A percentile compares a stretch with the other conserved stretches of the same genome.
Evolutionary conservation across 1,139 yeast species (phyloP).

Genomic region (Hemisphaericaspora xylofermentans): DNA sequence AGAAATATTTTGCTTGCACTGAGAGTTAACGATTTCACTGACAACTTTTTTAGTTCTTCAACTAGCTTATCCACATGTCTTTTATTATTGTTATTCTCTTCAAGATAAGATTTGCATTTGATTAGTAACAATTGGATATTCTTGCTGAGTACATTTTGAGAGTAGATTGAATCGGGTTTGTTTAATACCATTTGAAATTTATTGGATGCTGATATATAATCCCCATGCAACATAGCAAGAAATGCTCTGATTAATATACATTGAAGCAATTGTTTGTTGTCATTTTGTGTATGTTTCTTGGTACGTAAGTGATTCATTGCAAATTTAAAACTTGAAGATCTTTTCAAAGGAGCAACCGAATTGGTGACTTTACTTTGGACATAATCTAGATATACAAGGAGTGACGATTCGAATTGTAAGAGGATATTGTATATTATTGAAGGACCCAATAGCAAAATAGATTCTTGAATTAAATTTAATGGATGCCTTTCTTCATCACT

Average conservation of each 20-base stretch:
- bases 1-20: neutral
- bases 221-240: conserved; percentile 13
- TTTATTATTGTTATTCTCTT: neutral
- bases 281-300: neutral
- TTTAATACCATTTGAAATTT: conserved; percentile 5
- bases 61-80: neutral
- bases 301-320: neutral
- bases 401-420: conserved; percentile 11
- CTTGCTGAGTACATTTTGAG: neutral
- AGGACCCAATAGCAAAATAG: conserved; percentile 13
- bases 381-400: conserved; percentile 10
- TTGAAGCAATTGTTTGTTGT: neutral
- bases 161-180: neutral
- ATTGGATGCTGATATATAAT: conserved; percentile 10
- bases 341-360: neutral
- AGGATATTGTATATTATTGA: conserved; percentile 9
- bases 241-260: conserved; percentile 11
- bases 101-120: neutral
- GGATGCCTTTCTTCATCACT: conserved; percentile 6
- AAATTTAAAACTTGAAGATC: neutral
- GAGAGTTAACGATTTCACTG: neutral
- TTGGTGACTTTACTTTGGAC: neutral
- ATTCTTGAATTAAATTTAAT: conserved; percentile 9
- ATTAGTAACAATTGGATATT: neutral
- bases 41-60: neutral